Percentiles rank a stretch among this genome's conserved stretches.
phyloP scores from a whole-genome alignment of 2,329 filamentous ascomycete species.

The Paraphaeosphaeria sporulosa region DNA sequence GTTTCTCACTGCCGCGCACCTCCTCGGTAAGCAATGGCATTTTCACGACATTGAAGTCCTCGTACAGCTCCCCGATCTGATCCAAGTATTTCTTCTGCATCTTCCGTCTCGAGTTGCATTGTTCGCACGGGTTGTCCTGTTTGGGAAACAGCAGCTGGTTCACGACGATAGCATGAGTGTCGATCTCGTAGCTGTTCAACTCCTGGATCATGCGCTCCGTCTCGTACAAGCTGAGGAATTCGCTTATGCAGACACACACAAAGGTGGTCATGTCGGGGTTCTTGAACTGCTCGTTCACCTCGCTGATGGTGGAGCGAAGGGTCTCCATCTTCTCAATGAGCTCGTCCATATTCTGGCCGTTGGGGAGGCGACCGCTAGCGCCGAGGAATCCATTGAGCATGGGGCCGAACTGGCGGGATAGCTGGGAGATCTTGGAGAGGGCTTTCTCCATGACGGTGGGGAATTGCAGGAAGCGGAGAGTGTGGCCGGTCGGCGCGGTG shows the following conservation, averaged over 20 bases:
- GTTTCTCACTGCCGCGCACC: constrained; percentile 90
- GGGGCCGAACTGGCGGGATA: constrained; percentile 92
- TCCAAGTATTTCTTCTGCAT: constrained; percentile 99
- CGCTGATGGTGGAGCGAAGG: constrained; percentile 87
- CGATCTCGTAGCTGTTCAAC: constrained; percentile 88
- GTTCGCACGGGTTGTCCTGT: constrained; percentile 83
- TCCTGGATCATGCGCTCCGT: constrained; percentile 99
- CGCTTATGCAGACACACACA: constrained; percentile 97
- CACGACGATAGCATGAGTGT: constrained; percentile 96
- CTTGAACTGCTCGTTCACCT: constrained; percentile 99
- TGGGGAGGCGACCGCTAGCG: constrained; percentile 77
- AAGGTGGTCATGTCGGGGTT: constrained; percentile 95
- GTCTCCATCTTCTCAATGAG: constrained; percentile 95
- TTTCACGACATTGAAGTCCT: constrained; percentile 98
- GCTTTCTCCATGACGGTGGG: constrained; percentile 98
- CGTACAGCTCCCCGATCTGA: constrained; percentile 97
- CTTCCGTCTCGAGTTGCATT: constrained; percentile 92
- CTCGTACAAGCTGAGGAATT: constrained; percentile 96
- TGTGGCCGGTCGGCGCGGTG: constrained; percentile 96
- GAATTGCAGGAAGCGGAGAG: constrained; percentile 97
- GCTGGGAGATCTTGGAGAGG: constrained; percentile 93
- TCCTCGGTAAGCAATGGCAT: constrained; percentile 97
- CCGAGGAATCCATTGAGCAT: constrained; percentile 95
- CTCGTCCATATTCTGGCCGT: constrained; percentile 91
- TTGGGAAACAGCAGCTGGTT: constrained; percentile 97